phyloP scores from a whole-genome alignment of 495 filamentous ascomycete genomes.

The Aspergillus diversus region DNA sequence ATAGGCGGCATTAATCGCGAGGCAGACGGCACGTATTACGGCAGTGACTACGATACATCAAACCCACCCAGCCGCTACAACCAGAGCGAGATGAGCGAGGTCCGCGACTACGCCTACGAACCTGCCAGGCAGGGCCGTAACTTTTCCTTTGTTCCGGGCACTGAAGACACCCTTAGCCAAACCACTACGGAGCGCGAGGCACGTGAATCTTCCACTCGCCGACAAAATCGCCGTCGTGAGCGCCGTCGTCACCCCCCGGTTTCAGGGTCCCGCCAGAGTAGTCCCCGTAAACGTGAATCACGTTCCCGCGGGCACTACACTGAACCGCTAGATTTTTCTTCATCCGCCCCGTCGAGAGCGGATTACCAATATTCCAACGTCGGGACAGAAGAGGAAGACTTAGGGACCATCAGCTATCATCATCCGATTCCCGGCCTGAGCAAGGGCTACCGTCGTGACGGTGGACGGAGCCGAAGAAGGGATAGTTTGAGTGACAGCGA shows the following conservation, averaged over 20 bases:
- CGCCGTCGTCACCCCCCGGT: slow-evolving; percentile 32
- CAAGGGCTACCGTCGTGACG: slow-evolving; percentile 50
- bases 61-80: slow-evolving; percentile 52
- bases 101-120: slow-evolving; percentile 51
- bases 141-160: slow-evolving; percentile 55
- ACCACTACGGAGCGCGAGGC: slow-evolving; percentile 50
- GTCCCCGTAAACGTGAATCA: slow-evolving; percentile 42
- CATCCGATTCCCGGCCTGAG: slow-evolving; percentile 78
- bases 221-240: slow-evolving; percentile 41
- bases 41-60: slow-evolving; percentile 59
- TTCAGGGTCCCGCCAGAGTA: slow-evolving; percentile 40
- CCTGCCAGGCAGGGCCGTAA: slow-evolving; percentile 39
- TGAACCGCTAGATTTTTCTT: slow-evolving; percentile 56
- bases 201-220: slow-evolving; percentile 41
- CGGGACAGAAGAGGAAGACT: slow-evolving; percentile 59
- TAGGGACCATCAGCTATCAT: slow-evolving; percentile 80
- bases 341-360: slow-evolving; percentile 46
- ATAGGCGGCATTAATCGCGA: slow-evolving; percentile 85
- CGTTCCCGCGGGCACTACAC: slow-evolving; percentile 57
- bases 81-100: slow-evolving; percentile 56
- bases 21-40: slow-evolving; percentile 73
- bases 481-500: slow-evolving; percentile 63
- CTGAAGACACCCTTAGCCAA: slow-evolving; percentile 46
- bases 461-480: slow-evolving; percentile 40
- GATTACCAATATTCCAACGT: slow-evolving; percentile 53